Evolutionary conservation across 2,329 filamentous ascomycete species (phyloP).

Genomic region (Rachicladosporium sp.): DNA sequence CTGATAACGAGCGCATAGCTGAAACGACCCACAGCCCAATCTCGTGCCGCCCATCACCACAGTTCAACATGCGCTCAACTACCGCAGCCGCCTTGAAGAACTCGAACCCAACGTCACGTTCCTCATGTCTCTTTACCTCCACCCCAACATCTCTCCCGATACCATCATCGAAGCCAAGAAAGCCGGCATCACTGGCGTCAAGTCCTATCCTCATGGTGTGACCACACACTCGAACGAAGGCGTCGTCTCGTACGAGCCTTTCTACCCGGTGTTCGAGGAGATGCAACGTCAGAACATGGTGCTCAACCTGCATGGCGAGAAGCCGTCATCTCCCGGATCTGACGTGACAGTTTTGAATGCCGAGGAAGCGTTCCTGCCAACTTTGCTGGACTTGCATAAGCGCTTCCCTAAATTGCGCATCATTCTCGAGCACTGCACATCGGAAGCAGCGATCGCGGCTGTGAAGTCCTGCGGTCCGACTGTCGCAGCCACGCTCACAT

Average conservation of each 20-base stretch:
- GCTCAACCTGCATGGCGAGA: conserved; percentile 90
- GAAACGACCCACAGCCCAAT: conserved; percentile 29
- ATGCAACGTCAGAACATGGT: conserved; percentile 77
- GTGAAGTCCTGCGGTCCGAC: conserved; percentile 65
- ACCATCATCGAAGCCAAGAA: conserved; percentile 59
- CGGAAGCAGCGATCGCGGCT: conserved; percentile 64
- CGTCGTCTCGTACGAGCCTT: conserved; percentile 56
- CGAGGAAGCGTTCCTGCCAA: conserved; percentile 70
- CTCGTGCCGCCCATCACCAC: conserved; percentile 39
- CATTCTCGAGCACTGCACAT: conserved; percentile 76
- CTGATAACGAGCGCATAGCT: neutral
- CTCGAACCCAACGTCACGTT: conserved; percentile 38
- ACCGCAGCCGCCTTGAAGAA: conserved; percentile 30
- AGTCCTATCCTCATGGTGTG: conserved; percentile 51
- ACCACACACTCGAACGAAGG: conserved; percentile 53
- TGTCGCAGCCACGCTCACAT: conserved; percentile 72
- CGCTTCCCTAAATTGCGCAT: conserved; percentile 60
- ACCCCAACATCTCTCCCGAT: conserved; percentile 35
- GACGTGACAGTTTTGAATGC: conserved; percentile 46
- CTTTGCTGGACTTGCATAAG: conserved; percentile 57
- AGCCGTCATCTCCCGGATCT: conserved; percentile 40
- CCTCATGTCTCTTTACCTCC: conserved; percentile 40
- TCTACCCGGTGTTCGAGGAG: conserved; percentile 70
- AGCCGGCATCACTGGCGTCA: conserved; percentile 60
- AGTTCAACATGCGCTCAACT: conserved; percentile 34